Base-by-base conservation (phyloP, 2,329 filamentous ascomycete genomes). In the Ceratocystis harringtonii region DNA sequence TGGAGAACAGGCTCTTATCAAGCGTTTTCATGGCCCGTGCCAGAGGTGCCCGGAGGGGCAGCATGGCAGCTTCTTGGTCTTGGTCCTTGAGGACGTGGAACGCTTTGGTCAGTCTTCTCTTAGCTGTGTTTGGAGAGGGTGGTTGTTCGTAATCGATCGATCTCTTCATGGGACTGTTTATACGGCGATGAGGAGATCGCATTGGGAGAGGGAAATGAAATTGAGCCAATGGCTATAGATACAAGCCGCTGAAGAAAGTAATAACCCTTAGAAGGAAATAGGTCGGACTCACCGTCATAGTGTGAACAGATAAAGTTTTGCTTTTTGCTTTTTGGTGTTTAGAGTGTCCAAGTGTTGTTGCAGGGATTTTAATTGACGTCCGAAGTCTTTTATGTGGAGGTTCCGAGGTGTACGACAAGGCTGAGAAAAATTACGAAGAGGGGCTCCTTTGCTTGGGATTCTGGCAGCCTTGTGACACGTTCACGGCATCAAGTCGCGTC, bases 1-100 rank as follows among this genome's bases (percentile, higher is more conserved):
- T 90, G 63, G 83, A 80, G 78, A 97, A 97, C 69, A 95, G 86
- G 17, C 86, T 81, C 70, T 89, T 86, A 77, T 99, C 92, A 69
- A 99, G 84, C 62, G 83, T 82, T 72, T 85, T 85, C 78, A 90
- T 89, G 67, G 87, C 85, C 74, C 89, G 87, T 71, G 92, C 87
- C 67, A 91, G 79, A 28, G 92, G 91, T 60, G 91, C 90, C 69
- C 86, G 84, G 74, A 96, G 89, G 62, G 83, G 72, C 69, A 76
- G 78, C 81, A 84, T 84, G 60, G 77, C 75, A 67, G 74, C 63
- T 67, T 67, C 66, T 30, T 60, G 36, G n/a, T 61, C 43, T 57
- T 65, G 36, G 28, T 61, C 43, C 63, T 65, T 72, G 36, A 67
- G 55, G 2, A 61, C 62, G 67, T 60, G 3, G 12, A 3, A 19